phyloP scores from a whole-genome alignment of 176 grass and related monocot genomes.

The Alopecurus myosuroides region DNA sequence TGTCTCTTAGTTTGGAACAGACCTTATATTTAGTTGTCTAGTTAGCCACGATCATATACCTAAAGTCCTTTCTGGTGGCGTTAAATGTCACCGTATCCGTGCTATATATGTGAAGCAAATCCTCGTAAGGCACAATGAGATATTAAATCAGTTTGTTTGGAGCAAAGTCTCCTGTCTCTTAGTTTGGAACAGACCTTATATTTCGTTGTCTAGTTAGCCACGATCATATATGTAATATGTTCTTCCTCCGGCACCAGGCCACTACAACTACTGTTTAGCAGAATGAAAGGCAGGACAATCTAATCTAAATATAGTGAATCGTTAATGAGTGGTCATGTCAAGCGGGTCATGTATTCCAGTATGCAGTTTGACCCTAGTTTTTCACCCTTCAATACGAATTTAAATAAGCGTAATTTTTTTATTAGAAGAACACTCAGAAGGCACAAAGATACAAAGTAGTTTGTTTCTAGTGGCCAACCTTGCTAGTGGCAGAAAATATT shows the following conservation, averaged over 20 bases:
- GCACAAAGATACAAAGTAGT: too few relatives aligned
- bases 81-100: background rate
- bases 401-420: too few relatives aligned
- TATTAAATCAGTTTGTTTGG: background rate
- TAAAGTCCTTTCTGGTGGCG: background rate
- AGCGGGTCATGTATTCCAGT: too few relatives aligned
- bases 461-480: background rate
- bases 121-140: background rate
- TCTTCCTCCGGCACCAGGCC: background rate
- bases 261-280: background rate
- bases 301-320: background rate
- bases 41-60: too few relatives aligned
- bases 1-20: background rate
- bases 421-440: too few relatives aligned
- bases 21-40: background rate
- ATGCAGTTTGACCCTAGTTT: background rate
- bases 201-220: background rate
- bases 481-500: background rate
- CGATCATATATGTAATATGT: background rate
- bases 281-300: background rate
- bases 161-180: too few relatives aligned
- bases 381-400: too few relatives aligned
- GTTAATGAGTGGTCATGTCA: background rate
- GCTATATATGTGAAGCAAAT: constrained; percentile 9
- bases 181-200: background rate